Percentiles rank a stretch among this genome's conserved stretches.
Evolutionary conservation across 2,329 filamentous ascomycete genomes (phyloP).

Genomic region (Furcasterigmium sp.): DNA sequence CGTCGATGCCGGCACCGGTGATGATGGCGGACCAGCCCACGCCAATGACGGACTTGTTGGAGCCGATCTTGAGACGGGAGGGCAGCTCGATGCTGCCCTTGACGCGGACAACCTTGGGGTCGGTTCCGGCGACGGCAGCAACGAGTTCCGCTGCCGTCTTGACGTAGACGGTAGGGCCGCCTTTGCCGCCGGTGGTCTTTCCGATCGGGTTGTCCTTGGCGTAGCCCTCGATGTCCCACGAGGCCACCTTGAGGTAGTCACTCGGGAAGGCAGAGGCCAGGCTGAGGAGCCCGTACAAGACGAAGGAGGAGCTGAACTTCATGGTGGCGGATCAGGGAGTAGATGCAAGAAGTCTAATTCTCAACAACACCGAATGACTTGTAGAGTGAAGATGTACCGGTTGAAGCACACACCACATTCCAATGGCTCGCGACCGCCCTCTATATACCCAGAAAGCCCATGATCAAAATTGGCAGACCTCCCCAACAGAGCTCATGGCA

Average conservation of each 20-base stretch:
- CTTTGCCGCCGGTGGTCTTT: conserved; percentile 30
- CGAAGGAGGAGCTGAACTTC: conserved; percentile 6
- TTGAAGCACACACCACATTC: too few relatives aligned
- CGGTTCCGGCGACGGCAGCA: conserved; percentile 35
- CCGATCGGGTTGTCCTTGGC: conserved; percentile 29
- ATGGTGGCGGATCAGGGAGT: neutral
- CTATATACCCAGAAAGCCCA: too few relatives aligned
- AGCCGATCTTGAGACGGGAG: conserved; percentile 34
- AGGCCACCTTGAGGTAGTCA: conserved; percentile 17
- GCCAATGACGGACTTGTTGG: conserved; percentile 38
- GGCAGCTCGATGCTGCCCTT: conserved; percentile 34
- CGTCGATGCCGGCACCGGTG: conserved; percentile 27
- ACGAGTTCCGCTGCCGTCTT: conserved; percentile 35
- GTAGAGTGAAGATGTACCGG: too few relatives aligned
- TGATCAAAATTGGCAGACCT: too few relatives aligned
- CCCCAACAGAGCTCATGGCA: too few relatives aligned
- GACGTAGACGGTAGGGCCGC: conserved; percentile 42
- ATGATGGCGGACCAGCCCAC: conserved; percentile 27
- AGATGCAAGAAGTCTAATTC: neutral
- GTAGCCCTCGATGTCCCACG: conserved; percentile 16
- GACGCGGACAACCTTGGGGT: conserved; percentile 36
- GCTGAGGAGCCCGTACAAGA: conserved; percentile 4
- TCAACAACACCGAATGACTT: too few relatives aligned
- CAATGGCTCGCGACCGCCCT: neutral
- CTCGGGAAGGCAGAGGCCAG: conserved; percentile 4